These are phyloP conservation scores for Brachypodium distachyon DNA, from an alignment of 202 grass and related monocot genomes.

Conservation along the genomic window DNA sequence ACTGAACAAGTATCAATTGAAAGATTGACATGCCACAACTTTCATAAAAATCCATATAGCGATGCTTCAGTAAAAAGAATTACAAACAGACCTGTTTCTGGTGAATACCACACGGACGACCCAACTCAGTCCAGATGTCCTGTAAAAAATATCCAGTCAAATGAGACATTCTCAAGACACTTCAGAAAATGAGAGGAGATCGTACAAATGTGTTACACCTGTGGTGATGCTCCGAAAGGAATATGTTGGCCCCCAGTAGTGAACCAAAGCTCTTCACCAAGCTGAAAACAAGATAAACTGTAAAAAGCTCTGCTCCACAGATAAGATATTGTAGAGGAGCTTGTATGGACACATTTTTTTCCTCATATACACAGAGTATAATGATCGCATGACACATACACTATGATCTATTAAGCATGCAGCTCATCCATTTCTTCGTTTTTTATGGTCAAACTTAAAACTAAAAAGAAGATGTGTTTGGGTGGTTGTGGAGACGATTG, in stretches of 20 bases:
- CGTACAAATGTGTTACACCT: constrained; percentile 39
- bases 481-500: background rate
- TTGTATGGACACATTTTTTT: background rate
- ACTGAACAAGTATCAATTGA: background rate
- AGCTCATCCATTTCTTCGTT: background rate
- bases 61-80: background rate
- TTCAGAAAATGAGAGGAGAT: background rate
- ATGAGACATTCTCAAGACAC: constrained; percentile 10
- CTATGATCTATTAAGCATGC: background rate
- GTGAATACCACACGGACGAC: constrained; percentile 85
- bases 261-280: constrained; percentile 90
- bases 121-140: constrained; percentile 95
- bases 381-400: background rate
- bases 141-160: constrained; percentile 23
- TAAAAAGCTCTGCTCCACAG: constrained; percentile 10
- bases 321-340: background rate
- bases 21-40: background rate
- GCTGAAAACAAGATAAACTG: constrained; percentile 48
- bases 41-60: background rate
- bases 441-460: background rate
- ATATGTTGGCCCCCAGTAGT: constrained; percentile 80
- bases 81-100: constrained; percentile 78
- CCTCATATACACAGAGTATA: background rate
- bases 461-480: background rate
- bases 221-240: constrained; percentile 94